Evolutionary conservation across 352 stramenopile genomes (phyloP).

Genomic region (Pythium brachiatum): DNA sequence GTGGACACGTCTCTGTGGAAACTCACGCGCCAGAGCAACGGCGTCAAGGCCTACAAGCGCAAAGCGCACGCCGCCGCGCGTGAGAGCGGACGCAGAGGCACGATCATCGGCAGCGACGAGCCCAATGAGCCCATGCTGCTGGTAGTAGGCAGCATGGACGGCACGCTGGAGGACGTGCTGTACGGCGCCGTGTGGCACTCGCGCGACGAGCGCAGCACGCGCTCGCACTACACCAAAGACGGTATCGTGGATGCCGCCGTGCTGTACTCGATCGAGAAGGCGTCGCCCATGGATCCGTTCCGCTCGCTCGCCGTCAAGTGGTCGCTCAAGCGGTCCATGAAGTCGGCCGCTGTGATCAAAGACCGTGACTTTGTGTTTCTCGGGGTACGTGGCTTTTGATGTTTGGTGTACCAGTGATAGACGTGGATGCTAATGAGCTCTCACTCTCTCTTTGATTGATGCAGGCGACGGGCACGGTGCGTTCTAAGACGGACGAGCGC

Average conservation of each 20-base stretch:
- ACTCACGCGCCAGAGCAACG: constrained; percentile 41
- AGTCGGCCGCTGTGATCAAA: constrained; percentile 34
- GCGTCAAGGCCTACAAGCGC: constrained; percentile 51
- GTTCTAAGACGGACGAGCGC: constrained; percentile 36
- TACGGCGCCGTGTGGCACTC: constrained; percentile 52
- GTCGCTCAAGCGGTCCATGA: constrained; percentile 25
- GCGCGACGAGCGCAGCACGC: constrained; percentile 48
- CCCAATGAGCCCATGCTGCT: constrained; percentile 27
- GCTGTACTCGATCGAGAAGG: constrained; percentile 40
- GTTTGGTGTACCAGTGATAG: constrained; percentile 21
- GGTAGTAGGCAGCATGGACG: constrained; percentile 44
- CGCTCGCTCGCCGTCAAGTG: constrained; percentile 65
- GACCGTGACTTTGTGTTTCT: constrained; percentile 64
- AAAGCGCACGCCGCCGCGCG: constrained; percentile 4
- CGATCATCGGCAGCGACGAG: constrained; percentile 10
- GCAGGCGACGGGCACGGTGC: constrained; percentile 50
- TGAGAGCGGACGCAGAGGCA: constrained; percentile 13
- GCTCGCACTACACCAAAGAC: constrained; percentile 51
- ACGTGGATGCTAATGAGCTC: background rate
- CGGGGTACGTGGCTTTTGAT: constrained; percentile 46
- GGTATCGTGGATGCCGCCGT: constrained; percentile 50
- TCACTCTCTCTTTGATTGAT: background rate
- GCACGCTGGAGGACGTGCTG: constrained; percentile 60
- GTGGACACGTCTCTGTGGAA: constrained; percentile 38
- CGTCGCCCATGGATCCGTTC: constrained; percentile 52